Base-by-base conservation (phyloP, 805 yeast species). In the Sugiyamaella mastotermitis region DNA sequence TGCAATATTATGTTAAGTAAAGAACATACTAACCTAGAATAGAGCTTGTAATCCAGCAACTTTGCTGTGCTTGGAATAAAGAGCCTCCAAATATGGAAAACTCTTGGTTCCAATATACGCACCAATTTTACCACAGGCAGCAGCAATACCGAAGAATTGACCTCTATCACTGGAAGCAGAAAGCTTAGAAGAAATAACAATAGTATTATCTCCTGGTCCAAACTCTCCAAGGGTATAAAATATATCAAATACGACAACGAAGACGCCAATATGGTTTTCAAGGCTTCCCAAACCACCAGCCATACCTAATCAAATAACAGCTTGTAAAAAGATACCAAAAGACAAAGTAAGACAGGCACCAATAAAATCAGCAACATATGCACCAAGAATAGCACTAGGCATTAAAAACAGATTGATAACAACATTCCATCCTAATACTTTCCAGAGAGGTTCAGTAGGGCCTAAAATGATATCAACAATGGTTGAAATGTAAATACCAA, bases 171-270 rank as follows among this genome's bases (percentile, higher is more conserved):
- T 79, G 4, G 95, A 79, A 32, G 95, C 82, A 33, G 80, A 72
- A 4, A 94, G 80, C 61, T 86, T 86, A 25, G 95, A 73, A 13
- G 95, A 94, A 45, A 88, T 67, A 41, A 83, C 63, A 49, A 96
- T 96, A 57, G 83, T 80, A 62, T 83, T 86, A 62, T 86, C 84
- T 64, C 97, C 97, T 8, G 94, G 87, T 21, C 95, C 94, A 60
- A 87, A 82, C 61, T 88, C 96, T 52, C 97, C 96, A 34, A 85
- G 68, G 3, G 94, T 70, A 58, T 76, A 66, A 60, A 86, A 88
- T 47, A 88, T 76, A 65, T 96, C 96, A 56, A 80, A 88, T 18
- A 81, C 81, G 29, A 86, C 88, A 34, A 78, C 82, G 51, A 87
- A 84, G 0, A 76, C 90, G 27, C 75, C 95, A 53, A 84, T 68